Evolutionary conservation across 176 grass and related monocot species (phyloP).

Genomic region (Zoysia pacifica): DNA sequence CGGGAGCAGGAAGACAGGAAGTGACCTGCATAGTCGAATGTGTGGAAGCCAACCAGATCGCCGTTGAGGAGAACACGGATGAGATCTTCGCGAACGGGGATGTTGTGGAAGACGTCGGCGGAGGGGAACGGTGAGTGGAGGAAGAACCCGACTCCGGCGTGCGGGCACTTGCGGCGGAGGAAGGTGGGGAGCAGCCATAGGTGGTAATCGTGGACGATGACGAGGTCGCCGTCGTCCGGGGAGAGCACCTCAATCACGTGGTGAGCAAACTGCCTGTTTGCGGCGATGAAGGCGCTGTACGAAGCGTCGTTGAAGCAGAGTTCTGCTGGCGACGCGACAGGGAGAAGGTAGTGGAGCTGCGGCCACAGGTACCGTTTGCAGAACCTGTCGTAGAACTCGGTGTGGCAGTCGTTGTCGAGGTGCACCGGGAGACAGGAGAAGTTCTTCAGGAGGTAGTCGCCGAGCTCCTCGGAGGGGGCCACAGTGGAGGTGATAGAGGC

Average conservation of each 20-base stretch:
- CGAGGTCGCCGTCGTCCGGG: constrained; percentile 42
- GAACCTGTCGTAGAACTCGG: constrained; percentile 47
- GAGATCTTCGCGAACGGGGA: constrained; percentile 32
- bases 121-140: constrained; percentile 59
- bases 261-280: constrained; percentile 40
- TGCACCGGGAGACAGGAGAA: constrained; percentile 59
- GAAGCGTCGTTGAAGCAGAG: constrained; percentile 12
- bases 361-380: constrained; percentile 72
- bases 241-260: constrained; percentile 35
- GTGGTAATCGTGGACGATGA: constrained; percentile 62
- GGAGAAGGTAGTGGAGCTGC: constrained; percentile 52
- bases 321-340: constrained; percentile 1
- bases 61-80: constrained; percentile 48
- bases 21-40: constrained; percentile 37
- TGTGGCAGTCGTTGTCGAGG: constrained; percentile 27
- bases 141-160: constrained; percentile 45
- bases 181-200: constrained; percentile 43
- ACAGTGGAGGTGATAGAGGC: not conserved
- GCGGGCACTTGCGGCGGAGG: constrained; percentile 42
- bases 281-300: constrained; percentile 29
- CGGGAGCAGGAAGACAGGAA: constrained; percentile 40
- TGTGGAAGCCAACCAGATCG: constrained; percentile 61
- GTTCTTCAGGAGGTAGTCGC: constrained; percentile 16
- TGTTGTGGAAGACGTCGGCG: constrained; percentile 40
- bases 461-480: constrained; percentile 34